Base-by-base conservation (phyloP, 1,284 basidiomycete species). In the Malassezia sp. region DNA sequence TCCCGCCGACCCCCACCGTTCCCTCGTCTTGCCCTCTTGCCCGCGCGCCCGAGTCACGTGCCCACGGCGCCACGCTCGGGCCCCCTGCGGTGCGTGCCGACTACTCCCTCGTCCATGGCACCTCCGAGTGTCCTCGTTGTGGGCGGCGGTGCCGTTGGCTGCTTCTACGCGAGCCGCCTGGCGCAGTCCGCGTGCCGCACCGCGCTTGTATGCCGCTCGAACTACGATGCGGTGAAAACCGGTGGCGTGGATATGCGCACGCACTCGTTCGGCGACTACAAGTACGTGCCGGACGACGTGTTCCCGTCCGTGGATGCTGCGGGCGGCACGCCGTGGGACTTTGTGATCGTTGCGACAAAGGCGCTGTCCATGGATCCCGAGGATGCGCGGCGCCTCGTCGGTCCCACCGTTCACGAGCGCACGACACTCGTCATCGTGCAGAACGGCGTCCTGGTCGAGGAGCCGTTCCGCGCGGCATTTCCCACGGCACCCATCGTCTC, bases 381-480 rank as follows among this genome's bases (percentile, higher is more conserved):
- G n/a, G 72, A 72, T 36, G 54, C 70, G 6, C 67, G 71, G 18
- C 59, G 56, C 10, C 52, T 63, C 14, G 60, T 74, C 36, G 48
- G 45, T 9, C 67, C 66, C 2, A 42, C 71, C 10, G 67, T 73
- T 3, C 42, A 49, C 6, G 35, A 40, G 0, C 41, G 42, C 1
- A 61, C 63, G 21, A 53, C 59, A 12, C 63, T 74, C 27, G 71
- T 74, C 4, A 54, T 75, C 14, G 71, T 75, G 39, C 74, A 75
- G 54, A 75, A 75, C 46, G 74, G 74, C 14, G 64, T 75, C 6
- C 73, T 73, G 11, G 67, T 74, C 28, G 74, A 75, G 49, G 61
- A 69, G 35, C 66, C 70, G 14, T 73, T 73, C 48, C 54, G 71
- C 7, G 41, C 49, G 11, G 56, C 66, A 20, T 74, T 67, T 50